Conservation (phyloP, 2,329 filamentous ascomycete species). For the Fusarium newnesense region DNA sequence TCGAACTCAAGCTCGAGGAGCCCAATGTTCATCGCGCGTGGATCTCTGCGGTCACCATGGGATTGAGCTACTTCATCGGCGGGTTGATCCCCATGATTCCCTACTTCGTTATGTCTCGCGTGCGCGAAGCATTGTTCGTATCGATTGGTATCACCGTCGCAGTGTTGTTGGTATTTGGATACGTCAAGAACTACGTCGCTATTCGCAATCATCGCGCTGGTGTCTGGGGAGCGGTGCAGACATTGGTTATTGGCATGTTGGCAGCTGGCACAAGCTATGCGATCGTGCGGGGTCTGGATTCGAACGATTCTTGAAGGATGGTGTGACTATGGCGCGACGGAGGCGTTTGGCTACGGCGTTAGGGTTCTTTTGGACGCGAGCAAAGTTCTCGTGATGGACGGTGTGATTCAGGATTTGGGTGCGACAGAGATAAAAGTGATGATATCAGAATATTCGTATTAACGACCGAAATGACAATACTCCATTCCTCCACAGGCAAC, state of each 20-base stretch:
- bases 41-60: conserved; percentile 72
- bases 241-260: conserved; percentile 70
- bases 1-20: conserved; percentile 62
- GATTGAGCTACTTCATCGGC: conserved; percentile 75
- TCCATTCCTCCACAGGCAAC: conserved; percentile 19
- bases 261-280: conserved; percentile 74
- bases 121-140: conserved; percentile 64
- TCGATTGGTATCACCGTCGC: conserved; percentile 70
- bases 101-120: conserved; percentile 68
- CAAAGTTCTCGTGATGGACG: conserved; percentile 9
- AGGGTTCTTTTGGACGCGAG: background rate
- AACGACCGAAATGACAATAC: conserved; percentile 37
- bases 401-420: background rate
- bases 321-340: background rate
- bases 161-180: conserved; percentile 72
- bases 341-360: conserved; percentile 30
- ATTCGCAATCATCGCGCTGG: conserved; percentile 63
- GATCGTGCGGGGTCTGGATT: conserved; percentile 67
- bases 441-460: conserved; percentile 24
- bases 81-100: conserved; percentile 77
- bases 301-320: conserved; percentile 25
- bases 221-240: conserved; percentile 70
- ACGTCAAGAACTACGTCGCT: conserved; percentile 68
- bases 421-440: conserved; percentile 3
- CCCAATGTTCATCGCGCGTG: conserved; percentile 56